phyloP scores from a whole-genome alignment of 352 stramenopile species.

The Globisporangium carolinianum region DNA sequence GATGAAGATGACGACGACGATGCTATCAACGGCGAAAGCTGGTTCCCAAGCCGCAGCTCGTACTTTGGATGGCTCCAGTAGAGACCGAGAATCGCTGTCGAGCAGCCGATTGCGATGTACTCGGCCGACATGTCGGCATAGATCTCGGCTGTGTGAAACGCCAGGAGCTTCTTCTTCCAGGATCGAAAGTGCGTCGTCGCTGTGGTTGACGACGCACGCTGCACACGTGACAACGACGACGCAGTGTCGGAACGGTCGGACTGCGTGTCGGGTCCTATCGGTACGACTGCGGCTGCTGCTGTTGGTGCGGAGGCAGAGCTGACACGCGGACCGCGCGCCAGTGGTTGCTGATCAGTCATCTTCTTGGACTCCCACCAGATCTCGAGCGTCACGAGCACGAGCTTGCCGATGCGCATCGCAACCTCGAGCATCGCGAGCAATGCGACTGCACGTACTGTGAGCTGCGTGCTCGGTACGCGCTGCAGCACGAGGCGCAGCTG shows the following conservation, averaged over 20 bases:
- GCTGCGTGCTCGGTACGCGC: background rate
- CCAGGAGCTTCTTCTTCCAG: slow-evolving; percentile 12
- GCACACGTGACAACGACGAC: background rate
- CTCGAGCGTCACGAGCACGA: slow-evolving; percentile 6
- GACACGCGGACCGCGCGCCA: background rate
- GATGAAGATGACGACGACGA: too few relatives aligned
- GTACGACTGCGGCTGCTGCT: background rate
- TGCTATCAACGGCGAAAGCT: too few relatives aligned
- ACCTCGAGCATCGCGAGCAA: slow-evolving; percentile 13
- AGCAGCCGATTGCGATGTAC: slow-evolving; percentile 10
- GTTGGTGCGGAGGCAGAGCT: background rate
- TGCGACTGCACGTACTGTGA: background rate
- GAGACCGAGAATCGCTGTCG: slow-evolving; percentile 4
- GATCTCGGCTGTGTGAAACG: slow-evolving; percentile 19
- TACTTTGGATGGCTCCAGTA: slow-evolving; percentile 8
- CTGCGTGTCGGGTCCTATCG: background rate
- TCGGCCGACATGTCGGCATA: slow-evolving; percentile 19
- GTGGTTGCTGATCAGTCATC: too few relatives aligned
- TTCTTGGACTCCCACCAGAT: background rate
- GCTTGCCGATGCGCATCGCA: slow-evolving; percentile 16
- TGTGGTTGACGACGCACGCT: background rate
- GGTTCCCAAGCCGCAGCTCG: background rate
- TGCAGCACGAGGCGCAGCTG: slow-evolving; percentile 19
- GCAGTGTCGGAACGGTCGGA: background rate
- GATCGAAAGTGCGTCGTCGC: slow-evolving; percentile 2